phyloP scores from a whole-genome alignment of 2,329 filamentous ascomycete species.

The Aspergillus terreus region DNA sequence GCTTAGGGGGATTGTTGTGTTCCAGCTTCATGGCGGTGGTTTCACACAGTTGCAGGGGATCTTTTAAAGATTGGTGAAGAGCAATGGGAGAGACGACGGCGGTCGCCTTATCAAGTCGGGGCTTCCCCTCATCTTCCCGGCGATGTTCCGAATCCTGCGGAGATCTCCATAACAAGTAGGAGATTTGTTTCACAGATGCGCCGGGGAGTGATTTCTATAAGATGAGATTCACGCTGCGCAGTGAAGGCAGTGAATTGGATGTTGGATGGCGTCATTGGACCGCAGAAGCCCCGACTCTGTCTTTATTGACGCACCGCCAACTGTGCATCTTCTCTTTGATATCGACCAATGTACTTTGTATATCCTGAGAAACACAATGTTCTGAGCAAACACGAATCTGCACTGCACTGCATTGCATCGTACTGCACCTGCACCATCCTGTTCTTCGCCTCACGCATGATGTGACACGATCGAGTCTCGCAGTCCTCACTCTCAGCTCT shows the following conservation, averaged over 20 bases:
- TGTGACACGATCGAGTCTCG: not conserved
- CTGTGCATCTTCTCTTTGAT: no score
- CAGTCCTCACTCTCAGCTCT: not conserved
- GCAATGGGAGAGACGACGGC: not conserved
- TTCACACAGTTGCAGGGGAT: not conserved
- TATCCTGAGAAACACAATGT: no score
- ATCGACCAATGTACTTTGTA: no score
- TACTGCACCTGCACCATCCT: no score
- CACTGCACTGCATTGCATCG: no score
- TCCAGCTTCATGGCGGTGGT: conserved; percentile 41
- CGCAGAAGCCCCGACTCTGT: no score
- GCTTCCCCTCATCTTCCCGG: not conserved
- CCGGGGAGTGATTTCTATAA: not conserved
- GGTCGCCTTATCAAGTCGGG: not conserved
- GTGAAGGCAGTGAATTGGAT: no score
- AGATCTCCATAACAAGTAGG: not conserved
- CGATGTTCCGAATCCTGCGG: not conserved
- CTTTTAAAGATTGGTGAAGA: not conserved
- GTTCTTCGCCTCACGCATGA: no score
- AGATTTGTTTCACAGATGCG: not conserved
- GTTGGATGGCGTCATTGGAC: no score
- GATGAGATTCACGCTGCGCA: not conserved
- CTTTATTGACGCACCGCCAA: no score
- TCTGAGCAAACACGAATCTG: no score
- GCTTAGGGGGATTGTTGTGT: conserved; percentile 16